Evolutionary conservation across 1,139 yeast species (phyloP).

Genomic region (Zygosaccharomyces pseudobailii): DNA sequence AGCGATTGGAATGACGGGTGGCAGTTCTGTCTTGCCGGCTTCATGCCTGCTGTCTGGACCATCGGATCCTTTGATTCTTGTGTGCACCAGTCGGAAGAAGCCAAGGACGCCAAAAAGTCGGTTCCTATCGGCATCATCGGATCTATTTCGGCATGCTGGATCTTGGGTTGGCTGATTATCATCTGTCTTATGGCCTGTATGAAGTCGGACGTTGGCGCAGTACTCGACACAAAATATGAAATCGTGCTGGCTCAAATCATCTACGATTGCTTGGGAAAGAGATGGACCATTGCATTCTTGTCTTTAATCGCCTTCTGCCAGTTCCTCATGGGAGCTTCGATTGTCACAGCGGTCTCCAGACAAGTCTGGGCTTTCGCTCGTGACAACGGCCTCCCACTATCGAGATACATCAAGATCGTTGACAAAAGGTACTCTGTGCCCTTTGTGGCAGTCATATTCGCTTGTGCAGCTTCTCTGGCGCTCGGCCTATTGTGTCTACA

Average conservation of each 20-base stretch:
- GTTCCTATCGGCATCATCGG: slow-evolving; percentile 61
- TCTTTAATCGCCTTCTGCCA: slow-evolving; percentile 55
- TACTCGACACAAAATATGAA: slow-evolving; percentile 45
- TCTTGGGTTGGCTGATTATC: slow-evolving; percentile 55
- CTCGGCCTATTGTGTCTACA: slow-evolving; percentile 57
- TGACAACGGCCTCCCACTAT: slow-evolving; percentile 48
- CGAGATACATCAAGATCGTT: slow-evolving; percentile 48
- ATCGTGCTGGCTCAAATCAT: slow-evolving; percentile 65
- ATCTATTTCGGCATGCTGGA: slow-evolving; percentile 54
- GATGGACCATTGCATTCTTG: slow-evolving; percentile 68
- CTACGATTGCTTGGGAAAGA: slow-evolving; percentile 59
- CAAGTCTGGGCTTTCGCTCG: slow-evolving; percentile 52
- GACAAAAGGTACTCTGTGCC: slow-evolving; percentile 52
- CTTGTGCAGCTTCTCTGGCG: slow-evolving; percentile 43
- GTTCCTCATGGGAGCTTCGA: slow-evolving; percentile 63
- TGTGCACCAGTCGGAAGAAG: slow-evolving; percentile 71
- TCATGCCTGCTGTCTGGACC: slow-evolving; percentile 66
- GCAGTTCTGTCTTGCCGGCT: slow-evolving; percentile 42
- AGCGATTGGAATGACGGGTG: slow-evolving; percentile 63
- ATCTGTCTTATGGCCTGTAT: slow-evolving; percentile 55
- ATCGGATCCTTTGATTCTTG: slow-evolving; percentile 68
- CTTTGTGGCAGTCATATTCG: slow-evolving; percentile 54
- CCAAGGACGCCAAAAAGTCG: slow-evolving; percentile 56
- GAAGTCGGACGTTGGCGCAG: slow-evolving; percentile 44
- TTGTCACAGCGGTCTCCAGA: slow-evolving; percentile 47